phyloP scores from a whole-genome alignment of 345 rosid species.

The Sonneratia caseolaris region DNA sequence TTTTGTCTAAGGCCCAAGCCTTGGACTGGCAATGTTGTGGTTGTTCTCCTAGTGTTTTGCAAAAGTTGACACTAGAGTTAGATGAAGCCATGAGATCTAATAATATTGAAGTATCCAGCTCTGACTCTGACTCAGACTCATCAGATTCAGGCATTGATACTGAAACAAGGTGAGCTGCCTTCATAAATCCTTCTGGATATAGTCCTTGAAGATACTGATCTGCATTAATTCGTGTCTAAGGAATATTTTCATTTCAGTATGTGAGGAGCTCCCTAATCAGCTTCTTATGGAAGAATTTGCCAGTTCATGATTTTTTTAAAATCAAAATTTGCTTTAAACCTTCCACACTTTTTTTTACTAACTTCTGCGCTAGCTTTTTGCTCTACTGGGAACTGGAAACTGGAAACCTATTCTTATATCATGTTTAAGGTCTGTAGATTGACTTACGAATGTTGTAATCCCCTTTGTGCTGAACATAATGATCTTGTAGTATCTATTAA shows the following conservation, averaged over 20 bases:
- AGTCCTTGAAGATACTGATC: background rate
- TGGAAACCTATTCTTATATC: background rate
- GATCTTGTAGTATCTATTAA: background rate
- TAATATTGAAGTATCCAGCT: constrained; percentile 29
- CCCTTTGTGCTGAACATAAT: background rate
- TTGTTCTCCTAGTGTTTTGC: constrained; percentile 70
- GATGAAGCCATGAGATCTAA: constrained; percentile 58
- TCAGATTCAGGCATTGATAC: constrained; percentile 45
- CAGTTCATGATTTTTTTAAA: background rate
- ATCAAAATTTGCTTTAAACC: background rate
- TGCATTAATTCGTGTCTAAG: background rate
- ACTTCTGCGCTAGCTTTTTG: background rate
- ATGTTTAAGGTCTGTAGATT: background rate
- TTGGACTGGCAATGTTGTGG: constrained; percentile 81
- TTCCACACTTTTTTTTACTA: background rate
- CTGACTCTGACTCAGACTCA: constrained; percentile 71
- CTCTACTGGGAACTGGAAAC: background rate
- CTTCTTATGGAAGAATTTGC: background rate
- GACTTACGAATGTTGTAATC: background rate
- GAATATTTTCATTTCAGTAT: background rate
- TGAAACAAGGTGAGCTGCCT: constrained; percentile 39
- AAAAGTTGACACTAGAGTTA: constrained; percentile 49
- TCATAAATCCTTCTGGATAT: background rate
- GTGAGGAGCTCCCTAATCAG: background rate
- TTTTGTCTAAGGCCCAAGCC: constrained; percentile 45